Base-by-base conservation (phyloP, 2,329 filamentous ascomycete species). In the Aspergillus novoparasiticus region DNA sequence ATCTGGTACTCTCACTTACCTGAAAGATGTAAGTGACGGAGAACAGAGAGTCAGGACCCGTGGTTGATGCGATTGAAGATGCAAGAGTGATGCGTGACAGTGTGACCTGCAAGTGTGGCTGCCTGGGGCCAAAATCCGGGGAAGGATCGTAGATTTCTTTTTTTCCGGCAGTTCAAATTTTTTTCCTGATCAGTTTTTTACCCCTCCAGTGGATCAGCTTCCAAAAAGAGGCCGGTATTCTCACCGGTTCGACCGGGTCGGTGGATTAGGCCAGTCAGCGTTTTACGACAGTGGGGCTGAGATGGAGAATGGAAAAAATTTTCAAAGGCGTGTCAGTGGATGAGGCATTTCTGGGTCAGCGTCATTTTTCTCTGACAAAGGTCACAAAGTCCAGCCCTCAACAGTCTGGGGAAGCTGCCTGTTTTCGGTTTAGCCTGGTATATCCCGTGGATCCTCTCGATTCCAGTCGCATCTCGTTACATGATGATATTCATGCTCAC, bases 121-220 rank as follows among this genome's bases (percentile, higher is more conserved):
- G 48, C 60, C 63, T 57, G 63, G 63, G 60, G 56, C 55, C 55
- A 63, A 53, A 65, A 65, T 65, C 64, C 61, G 64, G 64, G 64
- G 61, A 63, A 63, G 58, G 53, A 12, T 54, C 32, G 39, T 10
- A 54, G 16, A 36, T 26, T 14, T 26, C 4, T 16, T 36, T 26
- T 55, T 39, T 28, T 39, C 21, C 51, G n/a, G 32, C 16, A 11
- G 51, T n/a, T 30, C 8, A 19, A 19, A n/a, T 19, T 41, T 53
- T 34, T 53, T 32, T n/a, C 48, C 45, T 48, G 21, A 26, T 26
- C 45, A 23, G 16, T n/a, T 41, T 41, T 41, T 26, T 16, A 0
- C 45, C 45, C 12, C 23, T 6, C 23, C 21, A 6, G 21, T 48
- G 45, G 45, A 23, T 48, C 45, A 23, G 11, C 45, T 26, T 19